A percentile compares a stretch with the other conserved stretches of the same genome.
Evolutionary conservation across 768 basidiomycete species (phyloP).

Genomic region (Termitomyces sp.): DNA sequence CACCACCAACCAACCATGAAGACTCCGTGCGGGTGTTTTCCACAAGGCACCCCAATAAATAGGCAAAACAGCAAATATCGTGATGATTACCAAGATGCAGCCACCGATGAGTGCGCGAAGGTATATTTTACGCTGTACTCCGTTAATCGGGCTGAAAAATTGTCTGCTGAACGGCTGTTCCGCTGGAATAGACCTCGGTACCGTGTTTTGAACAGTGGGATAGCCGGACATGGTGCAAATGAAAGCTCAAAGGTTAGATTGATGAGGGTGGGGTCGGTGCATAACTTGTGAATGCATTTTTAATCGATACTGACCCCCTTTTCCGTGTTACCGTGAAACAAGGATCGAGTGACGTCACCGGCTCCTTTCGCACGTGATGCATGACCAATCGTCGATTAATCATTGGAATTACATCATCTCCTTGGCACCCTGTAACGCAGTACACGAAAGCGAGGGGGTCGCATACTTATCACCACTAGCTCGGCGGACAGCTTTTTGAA

Average conservation of each 20-base stretch:
- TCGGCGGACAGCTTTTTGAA: too few species aligned
- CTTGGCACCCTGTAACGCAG: too few species aligned
- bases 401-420: too few species aligned
- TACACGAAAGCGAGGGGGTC: too few species aligned
- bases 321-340: conserved; percentile 1
- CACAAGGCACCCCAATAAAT: conserved; percentile 20
- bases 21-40: conserved; percentile 15
- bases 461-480: too few species aligned
- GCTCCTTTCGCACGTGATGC: not conserved
- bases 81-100: conserved; percentile 7
- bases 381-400: not conserved
- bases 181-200: not conserved
- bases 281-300: not conserved
- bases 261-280: not conserved
- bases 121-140: conserved; percentile 10
- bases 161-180: conserved; percentile 6
- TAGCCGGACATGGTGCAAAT: not conserved
- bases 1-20: conserved; percentile 18
- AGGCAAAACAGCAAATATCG: conserved; percentile 16
- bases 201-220: not conserved
- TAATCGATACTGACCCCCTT: not conserved
- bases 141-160: conserved; percentile 8
- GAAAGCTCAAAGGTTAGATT: not conserved
- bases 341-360: not conserved
- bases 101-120: conserved; percentile 10